phyloP scores from a whole-genome alignment of 1,139 yeast genomes.

The Kazachstania sp. region DNA sequence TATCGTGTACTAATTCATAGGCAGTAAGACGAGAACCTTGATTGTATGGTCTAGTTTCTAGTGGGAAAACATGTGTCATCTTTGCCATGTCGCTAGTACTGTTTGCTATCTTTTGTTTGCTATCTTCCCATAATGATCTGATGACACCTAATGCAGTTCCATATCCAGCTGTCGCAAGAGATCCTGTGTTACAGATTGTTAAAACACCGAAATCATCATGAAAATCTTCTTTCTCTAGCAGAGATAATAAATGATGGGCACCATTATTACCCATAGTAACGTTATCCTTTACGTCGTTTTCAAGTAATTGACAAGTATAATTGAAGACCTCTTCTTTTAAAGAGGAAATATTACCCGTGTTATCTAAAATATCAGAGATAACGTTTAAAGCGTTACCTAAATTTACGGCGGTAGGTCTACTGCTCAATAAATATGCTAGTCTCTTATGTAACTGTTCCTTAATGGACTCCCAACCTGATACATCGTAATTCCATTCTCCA shows the following conservation, averaged over 20 bases:
- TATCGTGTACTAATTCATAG: slow-evolving; percentile 75
- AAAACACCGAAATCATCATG: slow-evolving; percentile 66
- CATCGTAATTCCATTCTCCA: slow-evolving; percentile 32
- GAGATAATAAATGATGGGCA: slow-evolving; percentile 50
- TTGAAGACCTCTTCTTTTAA: slow-evolving; percentile 37
- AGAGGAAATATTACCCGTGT: slow-evolving; percentile 22
- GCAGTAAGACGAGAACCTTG: slow-evolving; percentile 94
- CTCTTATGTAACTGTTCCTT: slow-evolving; percentile 36
- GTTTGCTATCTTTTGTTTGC: slow-evolving; percentile 27
- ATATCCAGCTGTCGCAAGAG: slow-evolving; percentile 93
- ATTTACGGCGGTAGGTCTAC: slow-evolving; percentile 95
- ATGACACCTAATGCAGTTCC: slow-evolving; percentile 95
- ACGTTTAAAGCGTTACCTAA: slow-evolving; percentile 69
- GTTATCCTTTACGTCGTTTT: slow-evolving; percentile 71
- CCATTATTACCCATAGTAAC: slow-evolving; percentile 75
- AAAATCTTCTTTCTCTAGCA: slow-evolving; percentile 42
- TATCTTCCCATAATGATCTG: slow-evolving; percentile 50
- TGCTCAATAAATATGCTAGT: slow-evolving; percentile 58
- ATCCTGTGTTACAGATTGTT: slow-evolving; percentile 82
- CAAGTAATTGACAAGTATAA: slow-evolving; percentile 55
- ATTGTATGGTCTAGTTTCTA: slow-evolving; percentile 93
- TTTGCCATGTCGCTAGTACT: slow-evolving; percentile 25
- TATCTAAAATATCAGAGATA: slow-evolving; percentile 38
- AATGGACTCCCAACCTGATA: slow-evolving; percentile 24
- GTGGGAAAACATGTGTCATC: slow-evolving; percentile 67